These are phyloP conservation scores for Tylopilus vinaceipallidus DNA, from an alignment of 768 basidiomycete species.

Conservation along the genomic window DNA sequence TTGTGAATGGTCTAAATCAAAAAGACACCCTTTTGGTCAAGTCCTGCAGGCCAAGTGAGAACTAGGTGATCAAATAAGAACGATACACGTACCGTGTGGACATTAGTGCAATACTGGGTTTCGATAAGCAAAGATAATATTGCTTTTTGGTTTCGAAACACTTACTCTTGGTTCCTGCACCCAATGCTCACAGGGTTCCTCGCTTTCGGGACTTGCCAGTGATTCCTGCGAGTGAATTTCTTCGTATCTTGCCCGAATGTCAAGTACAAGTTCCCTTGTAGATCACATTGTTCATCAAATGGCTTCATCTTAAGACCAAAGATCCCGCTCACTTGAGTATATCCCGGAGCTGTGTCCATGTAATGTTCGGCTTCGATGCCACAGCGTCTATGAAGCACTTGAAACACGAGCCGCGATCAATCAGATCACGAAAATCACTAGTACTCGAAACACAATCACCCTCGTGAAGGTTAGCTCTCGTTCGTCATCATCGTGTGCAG, in stretches of 20 bases:
- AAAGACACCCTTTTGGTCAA: conserved; percentile 8
- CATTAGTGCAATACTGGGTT: conserved; percentile 11
- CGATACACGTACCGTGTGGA: conserved; percentile 5
- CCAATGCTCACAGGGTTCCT: not conserved
- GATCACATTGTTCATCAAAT: not conserved
- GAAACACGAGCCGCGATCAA: not conserved
- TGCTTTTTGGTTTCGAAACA: not conserved
- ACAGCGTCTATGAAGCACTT: conserved; percentile 22
- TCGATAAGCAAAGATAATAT: not conserved
- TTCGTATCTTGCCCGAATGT: conserved; percentile 13
- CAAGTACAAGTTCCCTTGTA: conserved; percentile 12
- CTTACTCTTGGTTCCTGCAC: conserved; percentile 25
- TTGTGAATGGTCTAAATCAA: too few species aligned
- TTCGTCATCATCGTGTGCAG: conserved; percentile 22
- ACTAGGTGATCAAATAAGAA: too few species aligned
- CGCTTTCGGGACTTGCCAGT: not conserved
- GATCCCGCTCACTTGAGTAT: conserved; percentile 12
- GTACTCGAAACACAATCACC: conserved; percentile 4
- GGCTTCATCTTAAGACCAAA: not conserved
- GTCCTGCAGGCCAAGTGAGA: conserved; percentile 8
- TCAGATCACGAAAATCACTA: not conserved
- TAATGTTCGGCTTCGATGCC: conserved; percentile 5
- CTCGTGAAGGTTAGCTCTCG: conserved; percentile 24
- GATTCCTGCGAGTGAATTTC: not conserved
- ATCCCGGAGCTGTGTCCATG: conserved; percentile 23